phyloP scores from a whole-genome alignment of 169 alveolate species.

The Babesia microti region DNA sequence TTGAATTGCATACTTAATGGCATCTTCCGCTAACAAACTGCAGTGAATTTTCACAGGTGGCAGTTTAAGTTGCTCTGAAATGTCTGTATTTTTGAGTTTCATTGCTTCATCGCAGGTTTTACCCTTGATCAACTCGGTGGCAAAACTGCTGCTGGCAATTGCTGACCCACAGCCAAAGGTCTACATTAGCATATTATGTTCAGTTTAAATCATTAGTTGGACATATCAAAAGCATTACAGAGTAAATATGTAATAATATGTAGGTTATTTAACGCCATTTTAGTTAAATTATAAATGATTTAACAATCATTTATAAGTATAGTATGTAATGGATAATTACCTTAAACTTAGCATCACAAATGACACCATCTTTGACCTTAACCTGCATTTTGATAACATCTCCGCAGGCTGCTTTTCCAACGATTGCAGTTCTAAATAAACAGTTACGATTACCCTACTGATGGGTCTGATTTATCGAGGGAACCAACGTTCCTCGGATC shows the following conservation, averaged over 20 bases:
- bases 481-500: slow-evolving; percentile 86
- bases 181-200: slow-evolving; percentile 7
- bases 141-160: slow-evolving; percentile 94
- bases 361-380: slow-evolving; percentile 82
- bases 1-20: slow-evolving; percentile 88
- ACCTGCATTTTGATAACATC: slow-evolving; percentile 94
- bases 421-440: slow-evolving; percentile 88
- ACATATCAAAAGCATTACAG: too few species aligned
- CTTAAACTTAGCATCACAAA: slow-evolving; percentile 88
- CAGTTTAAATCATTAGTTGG: too few species aligned
- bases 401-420: slow-evolving; percentile 99
- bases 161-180: slow-evolving; percentile 99
- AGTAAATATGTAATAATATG: too few species aligned
- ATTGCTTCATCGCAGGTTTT: slow-evolving; percentile 87
- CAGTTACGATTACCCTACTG: slow-evolving; percentile 11
- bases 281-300: too few species aligned
- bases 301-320: too few species aligned
- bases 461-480: slow-evolving; percentile 60
- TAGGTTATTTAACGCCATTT: too few species aligned
- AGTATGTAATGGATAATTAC: too few species aligned
- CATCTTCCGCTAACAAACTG: slow-evolving; percentile 96
- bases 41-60: slow-evolving; percentile 99
- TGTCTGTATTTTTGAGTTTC: slow-evolving; percentile 83
- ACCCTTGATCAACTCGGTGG: slow-evolving; percentile 93
- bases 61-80: slow-evolving; percentile 80